Conservation (phyloP, 1,139 yeast species). For the Yamadazyma blattariae region DNA sequence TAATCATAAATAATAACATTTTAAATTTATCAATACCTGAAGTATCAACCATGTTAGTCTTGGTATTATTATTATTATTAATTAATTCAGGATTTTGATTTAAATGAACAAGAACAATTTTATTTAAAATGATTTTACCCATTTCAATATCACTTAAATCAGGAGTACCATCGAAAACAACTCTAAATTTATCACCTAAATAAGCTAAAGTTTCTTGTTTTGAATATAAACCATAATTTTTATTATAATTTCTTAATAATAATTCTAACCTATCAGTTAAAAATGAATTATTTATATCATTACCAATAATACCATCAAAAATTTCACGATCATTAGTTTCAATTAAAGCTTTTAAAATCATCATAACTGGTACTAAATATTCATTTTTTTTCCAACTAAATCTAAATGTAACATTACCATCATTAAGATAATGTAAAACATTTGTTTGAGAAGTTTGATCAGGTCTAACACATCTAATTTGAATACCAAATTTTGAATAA, state of each 20-base stretch:
- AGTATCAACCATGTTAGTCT: background rate
- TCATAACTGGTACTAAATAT: slow-evolving; percentile 86
- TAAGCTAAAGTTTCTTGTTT: slow-evolving; percentile 88
- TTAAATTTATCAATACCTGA: slow-evolving; percentile 72
- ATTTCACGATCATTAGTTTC: slow-evolving; percentile 94
- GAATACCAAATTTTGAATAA: slow-evolving; percentile 88
- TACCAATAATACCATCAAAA: slow-evolving; percentile 92
- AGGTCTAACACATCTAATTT: slow-evolving; percentile 89
- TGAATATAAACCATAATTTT: slow-evolving; percentile 72
- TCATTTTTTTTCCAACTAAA: slow-evolving; percentile 98
- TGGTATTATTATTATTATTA: slow-evolving; percentile 26
- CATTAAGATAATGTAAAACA: slow-evolving; percentile 89
- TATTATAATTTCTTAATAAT: slow-evolving; percentile 75
- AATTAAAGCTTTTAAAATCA: slow-evolving; percentile 85
- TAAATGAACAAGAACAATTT: slow-evolving; percentile 89
- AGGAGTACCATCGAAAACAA: slow-evolving; percentile 85
- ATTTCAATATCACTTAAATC: slow-evolving; percentile 88
- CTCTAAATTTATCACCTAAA: slow-evolving; percentile 93
- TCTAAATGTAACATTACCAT: slow-evolving; percentile 94
- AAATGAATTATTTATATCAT: slow-evolving; percentile 84
- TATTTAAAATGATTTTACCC: slow-evolving; percentile 76
- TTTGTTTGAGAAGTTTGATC: slow-evolving; percentile 98
- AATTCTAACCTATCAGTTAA: slow-evolving; percentile 97
- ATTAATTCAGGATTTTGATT: too few relatives aligned
- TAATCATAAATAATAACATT: slow-evolving; percentile 86